These are phyloP conservation scores for Xerocomus amazonicus DNA, from an alignment of 1,284 basidiomycete species.

Conservation along the genomic window DNA sequence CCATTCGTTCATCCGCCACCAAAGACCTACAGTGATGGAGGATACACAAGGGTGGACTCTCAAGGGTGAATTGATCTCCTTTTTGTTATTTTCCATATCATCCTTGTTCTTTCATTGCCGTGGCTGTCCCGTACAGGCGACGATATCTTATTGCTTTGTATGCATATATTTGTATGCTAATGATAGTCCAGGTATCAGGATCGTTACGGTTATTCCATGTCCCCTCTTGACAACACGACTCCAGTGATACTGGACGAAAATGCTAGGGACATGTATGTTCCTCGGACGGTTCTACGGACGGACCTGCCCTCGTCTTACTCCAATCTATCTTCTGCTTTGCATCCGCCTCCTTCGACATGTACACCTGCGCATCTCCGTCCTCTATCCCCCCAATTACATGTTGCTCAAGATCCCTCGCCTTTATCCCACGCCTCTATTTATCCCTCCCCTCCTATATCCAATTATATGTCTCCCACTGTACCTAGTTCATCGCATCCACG, in stretches of 20 bases:
- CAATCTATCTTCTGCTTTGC: constrained; percentile 2
- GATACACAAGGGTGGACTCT: constrained; percentile 23
- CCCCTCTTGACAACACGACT: constrained; percentile 30
- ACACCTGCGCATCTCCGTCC: constrained; percentile 28
- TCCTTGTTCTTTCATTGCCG: constrained; percentile 1
- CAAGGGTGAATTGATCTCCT: constrained; percentile 28
- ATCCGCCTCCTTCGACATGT: constrained; percentile 13
- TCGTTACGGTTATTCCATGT: constrained; percentile 33
- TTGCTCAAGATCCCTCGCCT: constrained; percentile 29
- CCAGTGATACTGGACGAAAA: constrained; percentile 30
- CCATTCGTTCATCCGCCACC: constrained; percentile 22
- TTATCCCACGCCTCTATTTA: constrained; percentile 28
- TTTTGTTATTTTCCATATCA: background rate
- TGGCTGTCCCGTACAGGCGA: constrained; percentile 15
- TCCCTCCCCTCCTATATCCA: constrained; percentile 31
- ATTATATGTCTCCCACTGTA: constrained; percentile 17
- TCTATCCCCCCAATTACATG: constrained; percentile 29
- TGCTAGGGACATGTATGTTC: constrained; percentile 15
- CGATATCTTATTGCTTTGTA: constrained; percentile 10
- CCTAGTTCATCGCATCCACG: constrained; percentile 34
- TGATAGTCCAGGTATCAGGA: constrained; percentile 26
- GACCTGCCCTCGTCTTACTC: constrained; percentile 11
- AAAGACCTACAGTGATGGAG: constrained; percentile 21
- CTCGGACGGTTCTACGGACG: constrained; percentile 24
- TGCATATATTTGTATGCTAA: constrained; percentile 21